Conservation (phyloP, 768 basidiomycete species). For the Tricholoma furcatifolium region DNA sequence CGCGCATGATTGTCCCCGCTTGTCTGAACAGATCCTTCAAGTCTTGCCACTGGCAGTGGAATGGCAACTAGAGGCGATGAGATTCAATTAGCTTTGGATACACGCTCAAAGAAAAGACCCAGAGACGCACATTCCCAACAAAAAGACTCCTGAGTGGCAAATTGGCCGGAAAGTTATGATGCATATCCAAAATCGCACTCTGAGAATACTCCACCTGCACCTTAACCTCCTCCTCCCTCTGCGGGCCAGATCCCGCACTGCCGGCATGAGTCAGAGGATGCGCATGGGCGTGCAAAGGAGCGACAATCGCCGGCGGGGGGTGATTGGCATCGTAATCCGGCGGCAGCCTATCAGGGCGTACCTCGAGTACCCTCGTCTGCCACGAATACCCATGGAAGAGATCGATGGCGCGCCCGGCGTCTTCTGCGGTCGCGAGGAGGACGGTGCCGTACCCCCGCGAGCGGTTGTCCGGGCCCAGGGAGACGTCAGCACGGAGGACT, state of each 20-base stretch:
- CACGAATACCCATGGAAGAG: constrained; percentile 97
- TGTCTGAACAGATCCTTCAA: constrained; percentile 94
- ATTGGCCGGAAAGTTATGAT: constrained; percentile 26
- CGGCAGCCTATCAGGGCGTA: constrained; percentile 82
- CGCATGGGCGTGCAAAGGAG: not conserved
- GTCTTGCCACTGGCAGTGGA: constrained; percentile 97
- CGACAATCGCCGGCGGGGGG: constrained; percentile 13
- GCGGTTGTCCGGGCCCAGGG: constrained; percentile 85
- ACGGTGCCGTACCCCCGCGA: constrained; percentile 95
- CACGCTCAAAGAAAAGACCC: not conserved
- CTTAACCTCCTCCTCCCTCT: not conserved
- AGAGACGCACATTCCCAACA: constrained; percentile 82
- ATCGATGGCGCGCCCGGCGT: constrained; percentile 91
- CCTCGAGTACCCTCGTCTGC: constrained; percentile 92
- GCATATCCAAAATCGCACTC: constrained; percentile 21
- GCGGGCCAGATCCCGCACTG: no score
- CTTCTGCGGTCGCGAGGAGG: constrained; percentile 89
- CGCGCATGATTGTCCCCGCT: constrained; percentile 86
- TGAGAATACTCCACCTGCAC: constrained; percentile 14
- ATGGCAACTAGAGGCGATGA: no score
- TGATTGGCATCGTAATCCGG: constrained; percentile 52
- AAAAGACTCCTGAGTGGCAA: constrained; percentile 62
- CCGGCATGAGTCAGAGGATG: no score
- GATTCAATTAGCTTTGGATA: no score
- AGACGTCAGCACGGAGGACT: constrained; percentile 75